Conservation (phyloP, 257 asterid species). For the Solanum ahanhuiri region DNA sequence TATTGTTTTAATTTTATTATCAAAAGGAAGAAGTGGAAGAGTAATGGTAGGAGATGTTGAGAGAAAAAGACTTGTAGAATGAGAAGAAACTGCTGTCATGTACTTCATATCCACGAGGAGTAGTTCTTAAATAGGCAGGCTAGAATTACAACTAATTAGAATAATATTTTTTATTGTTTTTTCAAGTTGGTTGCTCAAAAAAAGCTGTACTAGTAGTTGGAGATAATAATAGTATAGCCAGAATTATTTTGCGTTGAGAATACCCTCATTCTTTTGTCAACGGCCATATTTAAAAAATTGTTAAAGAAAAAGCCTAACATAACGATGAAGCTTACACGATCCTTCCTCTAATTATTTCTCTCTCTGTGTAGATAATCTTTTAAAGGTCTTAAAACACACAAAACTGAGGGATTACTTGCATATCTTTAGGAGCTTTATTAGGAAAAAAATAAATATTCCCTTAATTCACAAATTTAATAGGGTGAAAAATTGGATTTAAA, state of each 20-base stretch:
- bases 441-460: not conserved
- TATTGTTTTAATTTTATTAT: not conserved
- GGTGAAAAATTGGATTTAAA: slow-evolving; percentile 3
- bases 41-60: not conserved
- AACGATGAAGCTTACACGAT: slow-evolving; percentile 53
- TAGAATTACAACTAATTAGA: slow-evolving; percentile 35
- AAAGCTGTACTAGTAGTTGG: slow-evolving; percentile 42
- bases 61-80: slow-evolving; percentile 25
- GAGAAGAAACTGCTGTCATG: slow-evolving; percentile 45
- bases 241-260: slow-evolving; percentile 29
- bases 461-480: slow-evolving; percentile 14
- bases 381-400: slow-evolving; percentile 5
- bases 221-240: slow-evolving; percentile 23
- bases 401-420: slow-evolving; percentile 7
- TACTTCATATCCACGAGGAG: slow-evolving; percentile 30
- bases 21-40: slow-evolving; percentile 8
- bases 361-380: slow-evolving; percentile 7
- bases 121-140: slow-evolving; percentile 59
- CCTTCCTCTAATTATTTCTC: slow-evolving; percentile 27
- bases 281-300: slow-evolving; percentile 23
- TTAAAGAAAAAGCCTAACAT: slow-evolving; percentile 43
- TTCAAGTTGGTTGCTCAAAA: slow-evolving; percentile 51
- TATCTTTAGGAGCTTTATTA: slow-evolving; percentile 9
- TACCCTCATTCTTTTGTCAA: slow-evolving; percentile 45
- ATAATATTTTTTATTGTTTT: slow-evolving; percentile 12